phyloP scores from a whole-genome alignment of 2,329 filamentous ascomycete genomes.

The Pseudophaeomoniella oleicola region DNA sequence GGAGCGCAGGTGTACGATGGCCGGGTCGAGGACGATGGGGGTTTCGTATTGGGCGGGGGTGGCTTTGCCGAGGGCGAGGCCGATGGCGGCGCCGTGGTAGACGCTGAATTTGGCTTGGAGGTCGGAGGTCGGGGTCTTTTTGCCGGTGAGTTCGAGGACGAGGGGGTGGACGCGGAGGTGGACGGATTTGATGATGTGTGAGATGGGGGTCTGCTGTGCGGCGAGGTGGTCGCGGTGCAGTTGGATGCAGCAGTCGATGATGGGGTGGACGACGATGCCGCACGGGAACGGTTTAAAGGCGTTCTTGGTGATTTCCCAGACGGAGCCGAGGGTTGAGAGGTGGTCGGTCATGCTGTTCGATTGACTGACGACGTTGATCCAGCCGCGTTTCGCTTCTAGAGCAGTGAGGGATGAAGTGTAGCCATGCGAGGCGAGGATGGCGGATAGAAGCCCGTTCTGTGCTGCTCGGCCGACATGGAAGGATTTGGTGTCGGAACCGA shows the following conservation, averaged over 20 bases:
- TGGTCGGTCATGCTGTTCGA: constrained; percentile 25
- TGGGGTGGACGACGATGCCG: constrained; percentile 41
- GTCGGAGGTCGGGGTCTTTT: constrained; percentile 32
- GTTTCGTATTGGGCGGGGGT: constrained; percentile 38
- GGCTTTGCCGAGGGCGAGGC: constrained; percentile 34
- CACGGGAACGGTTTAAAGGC: constrained; percentile 44
- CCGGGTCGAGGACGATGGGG: constrained; percentile 25
- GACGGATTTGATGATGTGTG: constrained; percentile 23
- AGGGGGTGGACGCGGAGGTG: constrained; percentile 34
- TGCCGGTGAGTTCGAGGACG: constrained; percentile 38
- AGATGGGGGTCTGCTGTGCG: constrained; percentile 13
- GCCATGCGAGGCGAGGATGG: constrained; percentile 30
- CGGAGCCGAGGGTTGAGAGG: constrained; percentile 19
- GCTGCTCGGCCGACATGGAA: constrained; percentile 40
- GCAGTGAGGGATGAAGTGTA: constrained; percentile 33
- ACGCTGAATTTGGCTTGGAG: constrained; percentile 42
- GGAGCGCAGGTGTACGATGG: constrained; percentile 28
- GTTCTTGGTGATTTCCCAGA: constrained; percentile 39
- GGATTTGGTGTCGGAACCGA: constrained; percentile 40
- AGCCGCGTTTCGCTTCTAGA: constrained; percentile 38
- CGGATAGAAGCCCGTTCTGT: constrained; percentile 35
- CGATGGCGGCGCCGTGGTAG: constrained; percentile 38
- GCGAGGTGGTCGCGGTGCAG: constrained; percentile 28
- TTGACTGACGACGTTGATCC: constrained; percentile 36
- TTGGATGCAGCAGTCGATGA: constrained; percentile 37